Conservation (phyloP, 2,329 filamentous ascomycete species). For the Diplocarpon rosae region DNA sequence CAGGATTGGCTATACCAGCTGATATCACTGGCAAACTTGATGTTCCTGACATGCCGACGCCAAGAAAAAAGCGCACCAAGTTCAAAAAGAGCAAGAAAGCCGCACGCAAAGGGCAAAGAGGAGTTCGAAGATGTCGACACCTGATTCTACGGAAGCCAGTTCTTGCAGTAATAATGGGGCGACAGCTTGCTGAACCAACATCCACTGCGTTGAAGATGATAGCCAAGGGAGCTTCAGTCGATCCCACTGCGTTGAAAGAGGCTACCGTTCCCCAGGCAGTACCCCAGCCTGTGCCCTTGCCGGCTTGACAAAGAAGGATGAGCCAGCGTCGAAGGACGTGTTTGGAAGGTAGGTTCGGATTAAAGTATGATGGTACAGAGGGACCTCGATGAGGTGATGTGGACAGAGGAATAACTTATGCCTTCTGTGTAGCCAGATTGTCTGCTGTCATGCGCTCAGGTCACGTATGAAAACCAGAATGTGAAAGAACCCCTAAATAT, state of each 20-base stretch:
- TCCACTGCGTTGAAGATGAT: slow-evolving; percentile 12
- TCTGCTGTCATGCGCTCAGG: neutral
- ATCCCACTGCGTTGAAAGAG: neutral
- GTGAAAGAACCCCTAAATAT: neutral
- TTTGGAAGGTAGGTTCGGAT: slow-evolving; percentile 9
- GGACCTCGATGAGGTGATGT: slow-evolving; percentile 11
- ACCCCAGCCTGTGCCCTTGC: neutral
- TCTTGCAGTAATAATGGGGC: slow-evolving; percentile 18
- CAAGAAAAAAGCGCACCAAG: slow-evolving; percentile 1
- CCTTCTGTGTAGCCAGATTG: neutral
- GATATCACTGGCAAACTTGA: slow-evolving; percentile 5
- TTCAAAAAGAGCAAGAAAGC: slow-evolving; percentile 1
- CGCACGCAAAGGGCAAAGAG: neutral
- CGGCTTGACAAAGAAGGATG: slow-evolving; percentile 13
- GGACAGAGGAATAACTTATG: neutral
- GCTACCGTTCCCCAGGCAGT: neutral
- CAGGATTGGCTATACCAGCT: slow-evolving; percentile 2
- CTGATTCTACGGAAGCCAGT: slow-evolving; percentile 15
- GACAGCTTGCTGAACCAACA: slow-evolving; percentile 20
- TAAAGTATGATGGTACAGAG: slow-evolving; percentile 9
- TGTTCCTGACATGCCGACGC: slow-evolving; percentile 2
- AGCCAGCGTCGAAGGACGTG: slow-evolving; percentile 8
- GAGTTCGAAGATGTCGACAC: slow-evolving; percentile 5
- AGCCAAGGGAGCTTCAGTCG: slow-evolving; percentile 9
- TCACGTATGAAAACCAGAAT: neutral